Evolutionary conservation across 2,329 filamentous ascomycete species (phyloP).

Genomic region (Pseudocercospora eumusae): DNA sequence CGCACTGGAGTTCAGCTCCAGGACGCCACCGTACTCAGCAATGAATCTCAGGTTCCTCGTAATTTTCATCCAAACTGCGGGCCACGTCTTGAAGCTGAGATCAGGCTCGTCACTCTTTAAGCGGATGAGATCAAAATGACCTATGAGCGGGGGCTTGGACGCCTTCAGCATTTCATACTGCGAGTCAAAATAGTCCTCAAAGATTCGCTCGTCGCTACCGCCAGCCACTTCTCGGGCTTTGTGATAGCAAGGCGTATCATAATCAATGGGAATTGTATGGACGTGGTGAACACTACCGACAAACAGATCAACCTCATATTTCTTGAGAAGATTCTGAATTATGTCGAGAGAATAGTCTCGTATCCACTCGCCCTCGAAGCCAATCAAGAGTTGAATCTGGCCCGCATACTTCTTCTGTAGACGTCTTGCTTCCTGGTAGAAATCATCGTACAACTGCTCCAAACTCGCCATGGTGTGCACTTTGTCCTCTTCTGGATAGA

Average conservation of each 20-base stretch:
- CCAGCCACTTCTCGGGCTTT: constrained; percentile 59
- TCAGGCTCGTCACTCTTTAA: constrained; percentile 72
- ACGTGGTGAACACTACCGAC: constrained; percentile 92
- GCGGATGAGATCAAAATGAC: constrained; percentile 90
- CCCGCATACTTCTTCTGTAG: constrained; percentile 68
- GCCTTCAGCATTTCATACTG: constrained; percentile 78
- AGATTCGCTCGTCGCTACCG: constrained; percentile 71
- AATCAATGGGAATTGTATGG: constrained; percentile 85
- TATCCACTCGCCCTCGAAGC: constrained; percentile 94
- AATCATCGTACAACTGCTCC: constrained; percentile 63
- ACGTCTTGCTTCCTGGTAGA: constrained; percentile 72
- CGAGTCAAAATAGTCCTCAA: constrained; percentile 82
- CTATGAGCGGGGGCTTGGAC: constrained; percentile 75
- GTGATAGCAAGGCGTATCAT: constrained; percentile 67
- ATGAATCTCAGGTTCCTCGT: constrained; percentile 72
- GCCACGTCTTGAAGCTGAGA: constrained; percentile 48
- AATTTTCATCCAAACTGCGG: constrained; percentile 71
- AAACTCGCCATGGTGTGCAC: constrained; percentile 50
- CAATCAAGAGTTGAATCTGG: constrained; percentile 78
- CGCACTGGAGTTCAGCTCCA: constrained; percentile 88
- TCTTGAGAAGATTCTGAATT: constrained; percentile 60
- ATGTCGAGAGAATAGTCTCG: constrained; percentile 64
- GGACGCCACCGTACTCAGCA: constrained; percentile 71
- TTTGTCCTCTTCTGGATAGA: constrained; percentile 80
- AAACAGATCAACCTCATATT: constrained; percentile 79